These are phyloP conservation scores for Xanthoceras sorbifolium DNA, from an alignment of 345 rosid species.

Conservation along the genomic window DNA sequence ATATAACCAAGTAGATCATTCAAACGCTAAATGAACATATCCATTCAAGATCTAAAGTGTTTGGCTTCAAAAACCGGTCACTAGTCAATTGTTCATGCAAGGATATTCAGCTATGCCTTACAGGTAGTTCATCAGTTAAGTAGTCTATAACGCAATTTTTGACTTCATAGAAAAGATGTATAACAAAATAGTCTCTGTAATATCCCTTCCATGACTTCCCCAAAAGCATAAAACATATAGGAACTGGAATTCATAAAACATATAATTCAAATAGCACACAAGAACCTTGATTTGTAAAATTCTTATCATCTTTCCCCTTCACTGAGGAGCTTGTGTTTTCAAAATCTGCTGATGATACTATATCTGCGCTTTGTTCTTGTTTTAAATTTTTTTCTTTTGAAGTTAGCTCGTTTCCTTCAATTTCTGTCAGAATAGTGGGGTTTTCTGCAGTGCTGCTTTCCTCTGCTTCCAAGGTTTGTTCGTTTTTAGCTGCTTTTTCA, in stretches of 20 bases:
- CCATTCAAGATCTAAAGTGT: not conserved
- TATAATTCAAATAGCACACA: slow-evolving; percentile 2
- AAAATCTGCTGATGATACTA: slow-evolving; percentile 4
- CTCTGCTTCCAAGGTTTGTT: slow-evolving; percentile 22
- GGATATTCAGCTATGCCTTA: not conserved
- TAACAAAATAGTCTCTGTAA: not conserved
- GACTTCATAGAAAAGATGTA: not conserved
- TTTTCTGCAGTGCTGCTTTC: slow-evolving; percentile 16
- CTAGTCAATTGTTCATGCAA: not conserved
- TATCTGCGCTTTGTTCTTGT: slow-evolving; percentile 14
- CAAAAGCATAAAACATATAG: not conserved
- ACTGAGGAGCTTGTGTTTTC: slow-evolving; percentile 19
- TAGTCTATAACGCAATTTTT: not conserved
- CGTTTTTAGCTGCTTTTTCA: slow-evolving; percentile 22
- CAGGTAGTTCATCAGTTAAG: not conserved
- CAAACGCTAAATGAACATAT: slow-evolving; percentile 1
- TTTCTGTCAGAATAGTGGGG: slow-evolving; percentile 16
- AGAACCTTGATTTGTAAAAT: slow-evolving; percentile 33
- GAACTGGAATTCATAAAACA: slow-evolving; percentile 13
- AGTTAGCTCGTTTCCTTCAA: slow-evolving; percentile 14
- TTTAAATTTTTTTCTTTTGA: slow-evolving; percentile 21
- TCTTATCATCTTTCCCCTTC: slow-evolving; percentile 23
- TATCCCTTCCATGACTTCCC: not conserved
- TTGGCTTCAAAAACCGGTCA: slow-evolving; percentile 8
- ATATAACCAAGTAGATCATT: not conserved